Evolutionary conservation across 495 filamentous ascomycete species (phyloP).

Genomic region (Paragyromitra xinjiangensis): DNA sequence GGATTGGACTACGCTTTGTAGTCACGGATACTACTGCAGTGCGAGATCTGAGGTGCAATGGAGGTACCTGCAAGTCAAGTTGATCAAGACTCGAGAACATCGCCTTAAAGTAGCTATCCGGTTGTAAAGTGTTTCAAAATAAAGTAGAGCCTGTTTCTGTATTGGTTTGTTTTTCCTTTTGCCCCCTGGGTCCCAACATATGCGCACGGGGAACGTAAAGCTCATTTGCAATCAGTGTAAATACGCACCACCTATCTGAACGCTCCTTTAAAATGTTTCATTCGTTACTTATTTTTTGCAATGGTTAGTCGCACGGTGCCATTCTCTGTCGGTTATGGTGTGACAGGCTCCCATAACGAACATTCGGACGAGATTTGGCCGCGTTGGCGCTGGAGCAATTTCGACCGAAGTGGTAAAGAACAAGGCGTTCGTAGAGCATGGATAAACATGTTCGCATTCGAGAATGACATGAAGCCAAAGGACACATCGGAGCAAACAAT

Average conservation of each 20-base stretch:
- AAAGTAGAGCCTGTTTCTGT: not conserved
- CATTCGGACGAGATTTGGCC: not conserved
- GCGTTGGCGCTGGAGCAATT: not conserved
- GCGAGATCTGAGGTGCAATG: not conserved
- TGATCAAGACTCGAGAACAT: too few relatives aligned
- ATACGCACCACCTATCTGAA: not conserved
- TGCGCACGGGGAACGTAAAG: not conserved
- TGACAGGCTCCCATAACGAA: not conserved
- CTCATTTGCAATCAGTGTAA: not conserved
- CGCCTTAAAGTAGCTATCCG: not conserved
- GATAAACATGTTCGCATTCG: not conserved
- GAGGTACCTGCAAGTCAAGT: conserved; percentile 1
- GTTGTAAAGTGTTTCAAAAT: conserved; percentile 1
- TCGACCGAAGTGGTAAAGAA: not conserved
- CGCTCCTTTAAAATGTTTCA: not conserved
- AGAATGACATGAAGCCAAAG: conserved; percentile 30
- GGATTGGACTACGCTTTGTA: not conserved
- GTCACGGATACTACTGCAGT: not conserved
- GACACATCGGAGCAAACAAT: not conserved
- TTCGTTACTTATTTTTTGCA: not conserved
- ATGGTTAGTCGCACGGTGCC: not conserved
- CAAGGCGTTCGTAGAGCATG: conserved; percentile 19
- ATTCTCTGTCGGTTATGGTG: not conserved
- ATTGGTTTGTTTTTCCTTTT: not conserved
- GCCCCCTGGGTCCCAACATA: not conserved